Evolutionary conservation across 2,329 filamentous ascomycete species (phyloP), one percentile per base, ranked within the genome.

Genomic region (Coccinonectria pachysandricola): DNA sequence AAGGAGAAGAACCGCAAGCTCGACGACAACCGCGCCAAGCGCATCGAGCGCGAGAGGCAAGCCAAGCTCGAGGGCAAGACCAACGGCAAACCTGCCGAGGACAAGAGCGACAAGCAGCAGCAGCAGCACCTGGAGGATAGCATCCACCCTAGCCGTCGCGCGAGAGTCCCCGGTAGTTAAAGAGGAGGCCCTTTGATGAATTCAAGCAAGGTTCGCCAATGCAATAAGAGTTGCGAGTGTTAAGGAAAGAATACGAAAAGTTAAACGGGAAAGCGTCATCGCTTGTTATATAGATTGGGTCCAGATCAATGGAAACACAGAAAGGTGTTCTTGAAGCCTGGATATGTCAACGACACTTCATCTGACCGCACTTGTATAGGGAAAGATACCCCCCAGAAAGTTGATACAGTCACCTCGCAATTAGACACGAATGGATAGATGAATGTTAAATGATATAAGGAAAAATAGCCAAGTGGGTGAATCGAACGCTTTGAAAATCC

Each of bases 1-100:
- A 67, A 72, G 46, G 69, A 69, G 31, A 95, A 94, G 71, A 95
- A 96, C 60, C 64, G 71, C 46, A 88, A 87, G 59, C 68, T 95
- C 25, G 72, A 83, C 41, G 84, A 81, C 46, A 65, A 71, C 54
- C 60, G 69, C 21, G 47, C 54, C 23, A 58, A 65, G 40, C 54
- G 67, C 18, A 60, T 65, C 16, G 54, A 62, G 40, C 57, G 59
- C 31, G 59, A 67, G 52, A 61, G 59, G 49, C 49, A 42, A 27
- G 49, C 43, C 34, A 58, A 57, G 41, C 36, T 37, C 5, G 46
- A 49, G 29, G 34, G 35, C 21, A 44, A 34, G 18, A 35, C 30
- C 28, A 42, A 45, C n/a, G 39, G 32, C 12, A 36, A 34, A 37
- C 42, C 30, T n/a, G n/a, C n/a, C n/a, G n/a, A n/a, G n/a, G n/a